These are phyloP conservation scores for Debaryomyces sp. DNA, from an alignment of 1,139 yeast genomes.

Conservation along the genomic window DNA sequence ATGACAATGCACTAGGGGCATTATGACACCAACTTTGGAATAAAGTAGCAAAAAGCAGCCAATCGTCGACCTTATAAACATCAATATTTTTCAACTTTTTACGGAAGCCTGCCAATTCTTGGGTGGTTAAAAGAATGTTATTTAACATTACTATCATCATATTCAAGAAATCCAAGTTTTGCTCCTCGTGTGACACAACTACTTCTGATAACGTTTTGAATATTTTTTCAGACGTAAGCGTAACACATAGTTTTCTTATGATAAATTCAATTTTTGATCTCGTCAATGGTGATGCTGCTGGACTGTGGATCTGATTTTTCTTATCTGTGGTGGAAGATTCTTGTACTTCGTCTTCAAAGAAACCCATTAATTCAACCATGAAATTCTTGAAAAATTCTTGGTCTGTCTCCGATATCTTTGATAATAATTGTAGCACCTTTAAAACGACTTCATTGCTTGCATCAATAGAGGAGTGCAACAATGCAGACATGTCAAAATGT, in stretches of 20 bases:
- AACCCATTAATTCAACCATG: constrained; percentile 66
- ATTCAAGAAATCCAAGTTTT: constrained; percentile 72
- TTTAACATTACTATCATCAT: constrained; percentile 86
- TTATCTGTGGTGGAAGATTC: constrained; percentile 6
- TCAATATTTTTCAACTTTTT: constrained; percentile 59
- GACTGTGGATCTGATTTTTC: constrained; percentile 26
- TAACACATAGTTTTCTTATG: constrained; percentile 78
- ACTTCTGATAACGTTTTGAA: constrained; percentile 82
- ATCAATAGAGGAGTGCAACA: constrained; percentile 80
- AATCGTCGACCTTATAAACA: constrained; percentile 58
- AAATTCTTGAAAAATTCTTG: constrained; percentile 79
- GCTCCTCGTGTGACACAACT: constrained; percentile 54
- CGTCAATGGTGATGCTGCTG: constrained; percentile 31
- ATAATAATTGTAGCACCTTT: constrained; percentile 72
- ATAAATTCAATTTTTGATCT: constrained; percentile 81
- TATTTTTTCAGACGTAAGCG: constrained; percentile 80
- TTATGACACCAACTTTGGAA: constrained; percentile 94
- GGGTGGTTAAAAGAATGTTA: constrained; percentile 85
- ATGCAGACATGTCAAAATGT: constrained; percentile 66
- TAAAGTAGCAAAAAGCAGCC: constrained; percentile 70
- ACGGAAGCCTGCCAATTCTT: constrained; percentile 73
- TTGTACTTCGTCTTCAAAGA: constrained; percentile 55
- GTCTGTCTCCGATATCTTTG: constrained; percentile 80
- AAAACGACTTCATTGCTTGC: constrained; percentile 85
- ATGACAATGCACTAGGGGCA: constrained; percentile 83